Evolutionary conservation across 352 stramenopile species (phyloP).

Genomic region (Pythium dissimile): DNA sequence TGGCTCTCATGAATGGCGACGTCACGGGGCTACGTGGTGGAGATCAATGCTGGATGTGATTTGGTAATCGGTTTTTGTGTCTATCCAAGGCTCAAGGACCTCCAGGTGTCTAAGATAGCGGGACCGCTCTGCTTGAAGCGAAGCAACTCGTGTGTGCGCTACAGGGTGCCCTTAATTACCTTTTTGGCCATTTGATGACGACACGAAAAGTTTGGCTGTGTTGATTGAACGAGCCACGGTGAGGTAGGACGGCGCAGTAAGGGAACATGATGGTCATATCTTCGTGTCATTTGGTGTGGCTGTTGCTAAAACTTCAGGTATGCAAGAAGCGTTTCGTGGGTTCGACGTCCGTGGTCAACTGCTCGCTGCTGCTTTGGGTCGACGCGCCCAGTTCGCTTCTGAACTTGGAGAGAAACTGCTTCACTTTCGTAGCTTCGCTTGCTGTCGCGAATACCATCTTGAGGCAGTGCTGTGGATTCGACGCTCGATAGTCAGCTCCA

Average conservation of each 20-base stretch:
- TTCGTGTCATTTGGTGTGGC: background rate
- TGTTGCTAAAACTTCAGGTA: background rate
- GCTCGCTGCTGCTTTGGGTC: background rate
- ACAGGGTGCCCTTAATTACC: no score
- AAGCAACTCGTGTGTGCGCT: no score
- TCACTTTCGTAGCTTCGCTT: conserved; percentile 41
- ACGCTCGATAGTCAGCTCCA: conserved; percentile 51
- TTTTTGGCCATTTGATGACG: no score
- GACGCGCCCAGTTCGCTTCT: no score
- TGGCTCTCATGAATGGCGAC: conserved; percentile 29
- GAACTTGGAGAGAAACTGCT: conserved; percentile 29
- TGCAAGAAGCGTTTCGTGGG: background rate
- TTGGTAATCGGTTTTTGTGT: conserved; percentile 31
- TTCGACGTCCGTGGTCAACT: background rate
- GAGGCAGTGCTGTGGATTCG: conserved; percentile 58
- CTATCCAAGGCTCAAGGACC: conserved; percentile 55
- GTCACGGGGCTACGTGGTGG: conserved; percentile 26
- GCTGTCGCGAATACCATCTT: conserved; percentile 47
- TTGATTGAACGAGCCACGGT: background rate
- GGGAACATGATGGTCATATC: conserved; percentile 16
- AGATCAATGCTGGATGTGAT: conserved; percentile 24
- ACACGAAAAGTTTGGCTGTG: no score
- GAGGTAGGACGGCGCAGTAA: conserved; percentile 11
- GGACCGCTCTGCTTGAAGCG: no score
- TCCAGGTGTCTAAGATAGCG: conserved; percentile 49